Evolutionary conservation across 2,329 filamentous ascomycete species (phyloP), one percentile per base, ranked within the genome.

Genomic region (Colletotrichum brevisporum): DNA sequence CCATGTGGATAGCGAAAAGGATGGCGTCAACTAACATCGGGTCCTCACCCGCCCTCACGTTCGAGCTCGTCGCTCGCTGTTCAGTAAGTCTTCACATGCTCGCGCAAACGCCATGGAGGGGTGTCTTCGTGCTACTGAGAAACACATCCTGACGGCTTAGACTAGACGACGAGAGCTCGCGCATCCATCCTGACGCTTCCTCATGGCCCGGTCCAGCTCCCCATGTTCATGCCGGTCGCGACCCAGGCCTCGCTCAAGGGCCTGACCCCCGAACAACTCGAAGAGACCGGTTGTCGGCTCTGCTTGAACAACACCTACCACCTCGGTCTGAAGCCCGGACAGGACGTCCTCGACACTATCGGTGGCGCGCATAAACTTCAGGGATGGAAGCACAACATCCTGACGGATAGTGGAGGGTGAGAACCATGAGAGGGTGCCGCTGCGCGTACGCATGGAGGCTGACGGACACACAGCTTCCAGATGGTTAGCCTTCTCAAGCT

Each of bases 291-390:
- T 51, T 99, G 97, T 77, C 90, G 93, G 67, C 83, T 99, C 50
- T 99, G 96, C 79, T 84, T 99, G 72, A 99, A 99, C 83, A 99
- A 99, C 82, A 99, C 96, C 13, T 99, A 99, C 78, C 96, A 99
- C 79, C 84, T 99, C 70, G 96, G 96, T 10, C 84, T 99, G 63
- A 98, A 97, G 81, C 96, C 96, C 0, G 97, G 96, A 1, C 95
- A 98, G 79, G 91, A 93, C 45, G 92, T 95, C 6, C 86, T 99
- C 21, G 94, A 97, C 75, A 88, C 91, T 2, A 87, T 98, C 60
- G 96, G 96, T 51, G 96, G 97, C 64, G 96, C 96, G 31, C 97
- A 99, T 82, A 95, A 92, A 79, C 83, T 99, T 61, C 96, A 99
- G 80, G 93, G 94, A 81, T 99, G 97, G 96, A 90, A 92, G 70